Evolutionary conservation across 2,329 filamentous ascomycete genomes (phyloP).

Genomic region (Monosporascus sp.): DNA sequence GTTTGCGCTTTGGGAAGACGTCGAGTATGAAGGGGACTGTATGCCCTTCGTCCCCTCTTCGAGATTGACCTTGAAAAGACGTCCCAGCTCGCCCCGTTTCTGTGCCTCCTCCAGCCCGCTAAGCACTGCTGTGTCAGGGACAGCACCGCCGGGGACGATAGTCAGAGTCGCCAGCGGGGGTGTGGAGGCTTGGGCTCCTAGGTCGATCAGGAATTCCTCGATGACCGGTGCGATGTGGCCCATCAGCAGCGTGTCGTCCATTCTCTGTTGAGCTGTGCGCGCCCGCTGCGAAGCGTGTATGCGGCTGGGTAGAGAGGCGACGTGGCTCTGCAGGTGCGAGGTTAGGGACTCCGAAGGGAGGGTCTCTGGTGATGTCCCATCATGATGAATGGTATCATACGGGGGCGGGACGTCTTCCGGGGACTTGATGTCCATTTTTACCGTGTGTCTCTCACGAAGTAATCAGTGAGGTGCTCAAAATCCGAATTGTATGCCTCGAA

Average conservation of each 20-base stretch:
- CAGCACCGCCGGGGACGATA: conserved; percentile 37
- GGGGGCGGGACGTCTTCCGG: conserved; percentile 12
- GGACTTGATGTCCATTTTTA: not conserved
- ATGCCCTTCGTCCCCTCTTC: not conserved
- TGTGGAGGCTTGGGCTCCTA: conserved; percentile 25
- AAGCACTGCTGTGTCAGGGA: conserved; percentile 23
- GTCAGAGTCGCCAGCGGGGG: conserved; percentile 35
- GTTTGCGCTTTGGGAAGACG: conserved; percentile 1
- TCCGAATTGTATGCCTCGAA: no score
- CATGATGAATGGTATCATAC: conserved; percentile 14
- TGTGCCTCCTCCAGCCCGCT: conserved; percentile 24
- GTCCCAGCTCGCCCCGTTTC: conserved; percentile 20
- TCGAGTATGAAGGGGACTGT: conserved; percentile 1
- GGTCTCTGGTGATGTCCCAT: not conserved
- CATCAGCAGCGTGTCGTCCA: conserved; percentile 33
- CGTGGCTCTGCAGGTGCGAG: conserved; percentile 25
- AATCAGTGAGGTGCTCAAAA: no score
- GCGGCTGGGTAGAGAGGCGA: conserved; percentile 30
- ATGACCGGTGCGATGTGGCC: conserved; percentile 35
- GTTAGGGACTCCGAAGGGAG: conserved; percentile 11
- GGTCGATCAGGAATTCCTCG: conserved; percentile 34
- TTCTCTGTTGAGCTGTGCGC: conserved; percentile 27
- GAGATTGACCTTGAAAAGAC: conserved; percentile 14
- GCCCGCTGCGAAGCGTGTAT: conserved; percentile 31
- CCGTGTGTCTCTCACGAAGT: no score